A percentile compares a stretch with the other conserved stretches of the same genome.
These are phyloP conservation scores for Lolium multiflorum DNA, from an alignment of 176 grass and related monocot genomes.

Conservation along the genomic window DNA sequence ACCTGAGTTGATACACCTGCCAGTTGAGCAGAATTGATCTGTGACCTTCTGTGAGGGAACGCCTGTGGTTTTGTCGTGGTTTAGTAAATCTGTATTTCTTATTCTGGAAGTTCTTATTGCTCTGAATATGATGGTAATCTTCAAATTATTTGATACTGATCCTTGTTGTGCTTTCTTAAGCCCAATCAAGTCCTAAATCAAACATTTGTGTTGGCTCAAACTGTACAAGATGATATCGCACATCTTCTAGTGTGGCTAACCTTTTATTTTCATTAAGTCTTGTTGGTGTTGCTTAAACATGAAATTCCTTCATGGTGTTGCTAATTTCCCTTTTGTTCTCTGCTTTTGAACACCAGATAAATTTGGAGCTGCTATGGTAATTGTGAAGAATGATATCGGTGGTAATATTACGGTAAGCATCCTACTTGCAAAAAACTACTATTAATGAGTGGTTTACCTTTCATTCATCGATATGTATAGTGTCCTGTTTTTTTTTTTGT, in stretches of 20 bases:
- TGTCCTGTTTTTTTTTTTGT: neutral
- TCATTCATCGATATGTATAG: neutral
- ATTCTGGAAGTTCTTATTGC: conserved; percentile 5
- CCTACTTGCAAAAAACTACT: conserved; percentile 10
- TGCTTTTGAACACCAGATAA: conserved; percentile 65
- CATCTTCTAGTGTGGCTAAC: neutral
- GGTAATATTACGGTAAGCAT: conserved; percentile 93
- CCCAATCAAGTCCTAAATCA: neutral
- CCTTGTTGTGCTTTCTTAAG: conserved; percentile 18
- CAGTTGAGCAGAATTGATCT: neutral
- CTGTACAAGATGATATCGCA: neutral
- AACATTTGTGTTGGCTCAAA: conserved; percentile 18
- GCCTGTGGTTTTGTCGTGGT: neutral
- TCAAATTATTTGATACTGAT: neutral
- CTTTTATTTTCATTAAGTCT: neutral
- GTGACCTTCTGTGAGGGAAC: neutral
- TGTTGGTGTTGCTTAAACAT: conserved; percentile 11
- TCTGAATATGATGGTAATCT: neutral
- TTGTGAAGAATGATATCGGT: conserved; percentile 93
- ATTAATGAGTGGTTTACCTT: neutral
- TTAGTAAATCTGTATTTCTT: neutral
- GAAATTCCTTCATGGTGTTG: neutral
- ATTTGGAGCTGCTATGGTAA: conserved; percentile 94
- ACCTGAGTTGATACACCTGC: neutral
- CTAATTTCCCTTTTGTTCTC: conserved; percentile 10